Conservation (phyloP, 1,284 basidiomycete genomes). For the Ustilago nuda region DNA sequence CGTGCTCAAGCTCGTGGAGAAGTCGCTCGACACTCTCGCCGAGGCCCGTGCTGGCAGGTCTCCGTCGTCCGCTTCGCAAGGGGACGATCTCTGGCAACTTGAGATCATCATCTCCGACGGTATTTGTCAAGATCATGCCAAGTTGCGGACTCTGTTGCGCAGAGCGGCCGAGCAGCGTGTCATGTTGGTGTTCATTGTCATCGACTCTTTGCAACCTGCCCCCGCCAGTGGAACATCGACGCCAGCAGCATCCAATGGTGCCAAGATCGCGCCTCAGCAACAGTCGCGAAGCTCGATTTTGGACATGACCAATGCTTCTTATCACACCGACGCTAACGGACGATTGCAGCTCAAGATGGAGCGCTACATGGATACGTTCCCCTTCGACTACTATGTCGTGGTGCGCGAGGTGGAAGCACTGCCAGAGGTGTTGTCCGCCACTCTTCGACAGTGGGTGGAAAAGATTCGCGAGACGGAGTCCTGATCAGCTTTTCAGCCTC, state of each 20-base stretch:
- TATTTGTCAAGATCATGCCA: constrained; percentile 94
- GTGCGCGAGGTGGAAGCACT: constrained; percentile 89
- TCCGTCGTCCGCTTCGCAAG: constrained; percentile 48
- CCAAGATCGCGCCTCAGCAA: constrained; percentile 10
- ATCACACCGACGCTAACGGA: constrained; percentile 78
- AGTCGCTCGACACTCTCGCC: constrained; percentile 81
- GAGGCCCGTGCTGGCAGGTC: constrained; percentile 77
- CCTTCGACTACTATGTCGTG: constrained; percentile 97
- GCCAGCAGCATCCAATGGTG: neutral
- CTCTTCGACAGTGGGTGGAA: constrained; percentile 82
- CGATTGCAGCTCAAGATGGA: constrained; percentile 87
- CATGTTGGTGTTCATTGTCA: constrained; percentile 95
- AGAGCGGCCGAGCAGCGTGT: constrained; percentile 90
- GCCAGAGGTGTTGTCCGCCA: constrained; percentile 90
- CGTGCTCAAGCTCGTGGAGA: constrained; percentile 85
- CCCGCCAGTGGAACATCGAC: constrained; percentile 41
- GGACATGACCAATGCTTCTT: constrained; percentile 90
- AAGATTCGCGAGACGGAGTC: constrained; percentile 59
- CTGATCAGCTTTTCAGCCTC: neutral
- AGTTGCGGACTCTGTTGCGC: constrained; percentile 82
- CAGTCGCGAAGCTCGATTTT: constrained; percentile 83
- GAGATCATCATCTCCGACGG: constrained; percentile 99
- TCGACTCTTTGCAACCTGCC: constrained; percentile 79
- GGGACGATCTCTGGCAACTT: constrained; percentile 92
- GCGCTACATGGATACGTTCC: constrained; percentile 91